These are phyloP conservation scores for Cinnamomum chago DNA, from an alignment of 164 flowering plant genomes.

Conservation along the genomic window DNA sequence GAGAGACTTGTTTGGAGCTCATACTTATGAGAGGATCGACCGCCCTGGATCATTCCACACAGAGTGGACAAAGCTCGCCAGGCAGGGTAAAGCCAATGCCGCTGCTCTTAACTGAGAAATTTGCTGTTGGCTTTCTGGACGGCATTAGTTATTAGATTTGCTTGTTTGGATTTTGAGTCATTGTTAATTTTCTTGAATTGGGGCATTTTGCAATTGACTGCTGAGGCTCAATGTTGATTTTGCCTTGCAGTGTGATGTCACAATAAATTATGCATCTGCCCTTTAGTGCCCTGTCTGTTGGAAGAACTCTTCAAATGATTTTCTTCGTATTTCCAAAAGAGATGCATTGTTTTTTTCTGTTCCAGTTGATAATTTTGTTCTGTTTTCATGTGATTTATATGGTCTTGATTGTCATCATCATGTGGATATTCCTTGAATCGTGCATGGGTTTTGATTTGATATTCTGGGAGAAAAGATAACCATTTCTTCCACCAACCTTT, in stretches of 20 bases:
- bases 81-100: constrained; percentile 3
- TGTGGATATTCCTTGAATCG: too few relatives aligned
- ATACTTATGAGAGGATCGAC: constrained; percentile 41
- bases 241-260: neutral
- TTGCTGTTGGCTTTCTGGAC: neutral
- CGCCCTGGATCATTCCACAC: constrained; percentile 25
- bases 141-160: too few relatives aligned
- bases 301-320: neutral
- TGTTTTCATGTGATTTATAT: too few relatives aligned
- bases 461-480: too few relatives aligned
- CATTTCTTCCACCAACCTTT: too few relatives aligned
- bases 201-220: neutral
- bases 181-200: neutral
- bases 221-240: neutral
- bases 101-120: constrained; percentile 7
- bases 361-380: too few relatives aligned
- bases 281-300: neutral
- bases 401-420: too few relatives aligned
- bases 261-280: neutral
- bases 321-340: neutral
- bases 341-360: neutral
- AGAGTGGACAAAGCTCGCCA: constrained; percentile 71
- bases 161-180: too few relatives aligned
- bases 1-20: constrained; percentile 45
- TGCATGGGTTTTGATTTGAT: too few relatives aligned